phyloP scores from a whole-genome alignment of 2,329 filamentous ascomycete genomes.

The Botrytis fragariae region DNA sequence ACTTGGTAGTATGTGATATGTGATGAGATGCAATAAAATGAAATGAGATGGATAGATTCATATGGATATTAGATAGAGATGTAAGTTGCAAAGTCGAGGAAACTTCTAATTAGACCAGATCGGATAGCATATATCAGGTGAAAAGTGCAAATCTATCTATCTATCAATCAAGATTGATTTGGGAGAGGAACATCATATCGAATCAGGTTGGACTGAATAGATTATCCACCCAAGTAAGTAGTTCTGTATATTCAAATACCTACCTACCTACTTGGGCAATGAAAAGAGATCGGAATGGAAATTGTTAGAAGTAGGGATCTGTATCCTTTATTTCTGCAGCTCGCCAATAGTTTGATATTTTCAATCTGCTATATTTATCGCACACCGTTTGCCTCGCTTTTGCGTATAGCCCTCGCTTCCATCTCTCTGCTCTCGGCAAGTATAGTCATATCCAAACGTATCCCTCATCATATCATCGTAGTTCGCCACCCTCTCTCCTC shows the following conservation, averaged over 20 bases:
- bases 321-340: background rate
- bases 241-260: no score
- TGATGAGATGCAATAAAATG: background rate
- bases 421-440: no score
- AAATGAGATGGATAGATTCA: background rate
- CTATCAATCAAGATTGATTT: no score
- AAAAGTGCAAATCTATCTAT: no score
- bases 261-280: background rate
- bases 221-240: no score
- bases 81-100: no score
- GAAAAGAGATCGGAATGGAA: background rate
- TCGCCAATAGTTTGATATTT: background rate
- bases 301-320: background rate
- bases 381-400: no score
- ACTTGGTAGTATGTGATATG: background rate
- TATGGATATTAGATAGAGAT: background rate
- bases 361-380: background rate
- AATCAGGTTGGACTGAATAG: no score
- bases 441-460: background rate
- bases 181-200: no score
- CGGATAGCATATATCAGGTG: no score
- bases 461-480: background rate
- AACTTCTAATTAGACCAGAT: no score
- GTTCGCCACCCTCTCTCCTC: background rate
- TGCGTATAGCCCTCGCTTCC: no score